Base-by-base conservation (phyloP, 805 yeast species). In the Zygosaccharomyces siamensis region DNA sequence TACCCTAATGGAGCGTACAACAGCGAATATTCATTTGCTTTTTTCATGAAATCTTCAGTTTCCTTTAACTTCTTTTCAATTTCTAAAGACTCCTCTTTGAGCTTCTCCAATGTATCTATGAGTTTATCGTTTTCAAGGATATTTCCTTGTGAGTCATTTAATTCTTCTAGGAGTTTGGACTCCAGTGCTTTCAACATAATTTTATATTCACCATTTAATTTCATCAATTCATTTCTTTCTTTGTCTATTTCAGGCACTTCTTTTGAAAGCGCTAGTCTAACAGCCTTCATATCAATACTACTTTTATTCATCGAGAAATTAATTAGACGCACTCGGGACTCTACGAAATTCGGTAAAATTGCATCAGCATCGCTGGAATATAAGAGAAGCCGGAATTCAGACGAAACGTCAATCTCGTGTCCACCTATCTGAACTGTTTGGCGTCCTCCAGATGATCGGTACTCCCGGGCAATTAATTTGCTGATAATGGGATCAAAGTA, bases 241-340 rank as follows among this genome's bases (percentile, higher is more conserved):
- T 57, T 54, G 45, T 85, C 89, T 6, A 87, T 63, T 7, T 83
- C 92, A 0, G 97, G 96, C 24, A 75, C 71, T 51, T 79, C 78
- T 8, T 69, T 65, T 27, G 70, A 63, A 35, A 92, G 66, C 0
- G 86, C 70, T 45, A 75, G 64, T 51, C 84, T 79, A 48, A 87
- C 66, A 0, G 86, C 72, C 53, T 83, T 83, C 26, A 76, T 73
- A 49, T 84, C 83, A 43, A 90, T 67, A 40, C 83, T 81, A 40
- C 81, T 77, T 37, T 77, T 72, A 0, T 96, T 85, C n/a, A 86
- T 70, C 0, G 89, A 75, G 64, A 84, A 92, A 64, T 88, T 87
- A 16, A 87, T 71, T 8, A 81, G 59, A 3, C 82, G 71, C 8
- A 86, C 77, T 48, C 93, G 70, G 12, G 89, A 72, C 11, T 76